phyloP scores from a whole-genome alignment of 129 eudicot species.

The Chrysanthemum makinoi region DNA sequence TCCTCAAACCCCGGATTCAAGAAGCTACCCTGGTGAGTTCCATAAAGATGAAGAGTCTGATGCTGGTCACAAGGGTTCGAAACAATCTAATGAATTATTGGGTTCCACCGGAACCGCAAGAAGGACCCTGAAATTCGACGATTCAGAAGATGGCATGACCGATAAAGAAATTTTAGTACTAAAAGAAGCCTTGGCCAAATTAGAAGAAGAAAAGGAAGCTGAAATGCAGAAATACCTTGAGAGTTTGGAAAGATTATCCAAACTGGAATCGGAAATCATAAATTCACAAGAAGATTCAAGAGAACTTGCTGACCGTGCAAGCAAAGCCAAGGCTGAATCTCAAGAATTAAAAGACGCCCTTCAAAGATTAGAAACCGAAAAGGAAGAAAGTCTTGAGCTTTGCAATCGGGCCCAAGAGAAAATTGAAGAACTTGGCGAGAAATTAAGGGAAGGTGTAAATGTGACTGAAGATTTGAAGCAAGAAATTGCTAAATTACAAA shows the following conservation, averaged over 20 bases:
- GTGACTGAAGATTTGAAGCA: slow-evolving; percentile 41
- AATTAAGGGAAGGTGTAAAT: slow-evolving; percentile 48
- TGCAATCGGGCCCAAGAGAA: slow-evolving; percentile 53
- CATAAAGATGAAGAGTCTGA: slow-evolving; percentile 31
- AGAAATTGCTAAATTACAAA: slow-evolving; percentile 44
- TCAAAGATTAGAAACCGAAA: slow-evolving; percentile 57
- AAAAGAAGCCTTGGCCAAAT: slow-evolving; percentile 64
- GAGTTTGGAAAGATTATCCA: slow-evolving; percentile 59
- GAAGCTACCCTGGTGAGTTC: slow-evolving; percentile 40
- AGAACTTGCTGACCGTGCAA: slow-evolving; percentile 54
- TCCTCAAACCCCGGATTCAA: slow-evolving; percentile 58
- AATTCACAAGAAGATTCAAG: slow-evolving; percentile 53
- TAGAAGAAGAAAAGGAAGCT: slow-evolving; percentile 84
- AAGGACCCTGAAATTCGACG: slow-evolving; percentile 66
- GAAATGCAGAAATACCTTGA: slow-evolving; percentile 55
- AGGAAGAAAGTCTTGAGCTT: slow-evolving; percentile 55
- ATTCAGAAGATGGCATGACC: slow-evolving; percentile 39
- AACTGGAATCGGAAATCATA: slow-evolving; percentile 54
- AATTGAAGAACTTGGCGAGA: slow-evolving; percentile 26
- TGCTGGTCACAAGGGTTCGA: no score
- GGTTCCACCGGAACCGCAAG: slow-evolving; percentile 49
- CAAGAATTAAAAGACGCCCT: slow-evolving; percentile 50
- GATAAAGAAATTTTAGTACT: slow-evolving; percentile 58
- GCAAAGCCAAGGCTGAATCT: slow-evolving; percentile 62
- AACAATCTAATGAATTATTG: no score